phyloP scores from a whole-genome alignment of 1,139 yeast species.

The Lizanozyma gosingica region DNA sequence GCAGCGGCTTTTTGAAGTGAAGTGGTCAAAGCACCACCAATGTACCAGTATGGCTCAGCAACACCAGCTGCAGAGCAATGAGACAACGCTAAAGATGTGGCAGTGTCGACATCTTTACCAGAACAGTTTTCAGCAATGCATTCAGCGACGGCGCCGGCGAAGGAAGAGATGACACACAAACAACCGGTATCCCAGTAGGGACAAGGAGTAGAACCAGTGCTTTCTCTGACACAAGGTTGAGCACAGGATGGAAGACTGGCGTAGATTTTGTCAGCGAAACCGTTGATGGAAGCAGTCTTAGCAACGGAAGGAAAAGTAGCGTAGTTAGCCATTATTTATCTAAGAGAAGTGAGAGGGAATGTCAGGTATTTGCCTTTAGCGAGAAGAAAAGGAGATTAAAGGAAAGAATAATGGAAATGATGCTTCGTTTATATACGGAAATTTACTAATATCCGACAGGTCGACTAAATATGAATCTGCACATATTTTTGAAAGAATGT shows the following conservation, averaged over 20 bases:
- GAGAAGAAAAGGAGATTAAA: constrained; percentile 11
- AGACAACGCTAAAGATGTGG: constrained; percentile 33
- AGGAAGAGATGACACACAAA: constrained; percentile 42
- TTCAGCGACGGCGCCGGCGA: constrained; percentile 36
- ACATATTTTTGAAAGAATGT: too few relatives aligned
- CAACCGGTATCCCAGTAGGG: constrained; percentile 51
- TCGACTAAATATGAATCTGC: too few relatives aligned
- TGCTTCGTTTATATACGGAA: too few relatives aligned
- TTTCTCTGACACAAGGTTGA: constrained; percentile 27
- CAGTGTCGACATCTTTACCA: constrained; percentile 29
- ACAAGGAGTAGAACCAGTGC: constrained; percentile 32
- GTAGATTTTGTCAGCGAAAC: constrained; percentile 43
- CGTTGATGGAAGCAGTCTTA: constrained; percentile 41
- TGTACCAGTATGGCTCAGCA: constrained; percentile 14
- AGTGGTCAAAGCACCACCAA: constrained; percentile 40
- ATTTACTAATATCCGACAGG: too few relatives aligned
- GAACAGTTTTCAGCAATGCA: constrained; percentile 35
- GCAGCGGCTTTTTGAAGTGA: constrained; percentile 22
- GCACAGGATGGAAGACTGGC: constrained; percentile 36
- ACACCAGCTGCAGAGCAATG: constrained; percentile 36
- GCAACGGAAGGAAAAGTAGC: constrained; percentile 40
- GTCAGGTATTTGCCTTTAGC: constrained; percentile 2
- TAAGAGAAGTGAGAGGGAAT: neutral
- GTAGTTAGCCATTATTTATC: constrained; percentile 14
- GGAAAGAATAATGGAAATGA: constrained; percentile 13